Percentiles rank a stretch among this genome's conserved stretches.
phyloP scores from a whole-genome alignment of 257 asterid genomes.

The Ballota nigra region DNA sequence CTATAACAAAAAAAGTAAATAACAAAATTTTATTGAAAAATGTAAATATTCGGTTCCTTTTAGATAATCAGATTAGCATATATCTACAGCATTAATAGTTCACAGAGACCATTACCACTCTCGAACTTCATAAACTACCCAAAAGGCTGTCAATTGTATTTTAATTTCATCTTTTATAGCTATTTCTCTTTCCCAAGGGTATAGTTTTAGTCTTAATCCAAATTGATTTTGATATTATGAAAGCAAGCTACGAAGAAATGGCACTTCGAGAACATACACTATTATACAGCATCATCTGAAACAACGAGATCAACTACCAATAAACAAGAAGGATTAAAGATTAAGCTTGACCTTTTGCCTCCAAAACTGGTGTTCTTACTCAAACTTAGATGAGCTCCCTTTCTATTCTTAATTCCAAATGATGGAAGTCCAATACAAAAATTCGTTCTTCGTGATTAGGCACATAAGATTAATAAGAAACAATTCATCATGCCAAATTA shows the following conservation, averaged over 20 bases:
- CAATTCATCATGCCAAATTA: neutral
- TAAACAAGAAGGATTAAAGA: neutral
- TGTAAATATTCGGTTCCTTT: neutral
- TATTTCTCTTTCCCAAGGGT: neutral
- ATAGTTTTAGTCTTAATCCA: neutral
- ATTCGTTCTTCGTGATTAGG: neutral
- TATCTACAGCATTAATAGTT: neutral
- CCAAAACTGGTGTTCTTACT: neutral
- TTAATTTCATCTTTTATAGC: neutral
- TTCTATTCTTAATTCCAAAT: neutral
- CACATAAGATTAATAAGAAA: slow-evolving; percentile 9
- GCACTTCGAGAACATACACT: neutral
- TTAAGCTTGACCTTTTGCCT: neutral
- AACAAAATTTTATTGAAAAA: neutral
- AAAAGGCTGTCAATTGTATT: neutral
- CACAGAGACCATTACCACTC: neutral
- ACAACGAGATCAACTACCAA: neutral
- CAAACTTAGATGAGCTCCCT: neutral
- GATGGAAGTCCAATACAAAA: neutral
- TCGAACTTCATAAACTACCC: slow-evolving; percentile 2
- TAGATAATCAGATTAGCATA: neutral
- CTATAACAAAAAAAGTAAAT: neutral
- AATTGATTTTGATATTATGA: neutral
- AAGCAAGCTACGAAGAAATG: neutral
- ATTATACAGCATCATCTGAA: neutral